Evolutionary conservation across 1,284 basidiomycete species (phyloP), one percentile per base, ranked within the genome.

Genomic region (Ustilago cynodontis): DNA sequence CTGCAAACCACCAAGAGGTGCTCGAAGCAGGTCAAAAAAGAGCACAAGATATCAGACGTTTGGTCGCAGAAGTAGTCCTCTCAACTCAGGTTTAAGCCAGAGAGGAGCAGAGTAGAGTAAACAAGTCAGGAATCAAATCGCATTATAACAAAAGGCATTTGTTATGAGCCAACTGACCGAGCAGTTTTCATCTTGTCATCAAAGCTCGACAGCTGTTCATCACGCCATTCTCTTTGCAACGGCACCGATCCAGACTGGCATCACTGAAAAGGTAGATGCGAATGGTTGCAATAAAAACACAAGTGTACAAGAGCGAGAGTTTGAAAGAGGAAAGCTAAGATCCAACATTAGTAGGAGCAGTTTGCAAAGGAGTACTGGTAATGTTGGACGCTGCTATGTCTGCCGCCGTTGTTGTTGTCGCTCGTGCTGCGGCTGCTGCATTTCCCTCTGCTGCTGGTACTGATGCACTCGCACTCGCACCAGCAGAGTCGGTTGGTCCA

Each of bases 1-100:
- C 89, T 13, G 92, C 93, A 2, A 92, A 91, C n/a, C 93, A 94
- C 82, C 91, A 90, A 24, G 93, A 94, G 80, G 93, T 94, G n/a
- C 86, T 94, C 7, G 86, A 87, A 8, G 88, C 90, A n/a, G 91
- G 93, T 0, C 89, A 86, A 77, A 86, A 88, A 78, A 93, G 92
- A 82, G 92, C 91, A 3, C 90, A 91, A 26, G 88, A 91, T 43
- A 91, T 94, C 90, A 89, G 89, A 82, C 85, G 84, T 50, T 86
- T 94, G n/a, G 74, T 77, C n/a, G 45, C 57, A 1, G 13, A 65
- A 4, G 47, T 77, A 22, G 57, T 77, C 6, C 37, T 39, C 16
- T 51, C 49, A 18, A 65, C 62, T 2, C 8, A 39, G 3, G 33
- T 69, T 9, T 75, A 54, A 35, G n/a, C 31, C 31, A n/a, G n/a